Percentiles rank a stretch among this genome's conserved stretches.
phyloP scores from a whole-genome alignment of 1,284 basidiomycete genomes.

The Chalciporus sp. region DNA sequence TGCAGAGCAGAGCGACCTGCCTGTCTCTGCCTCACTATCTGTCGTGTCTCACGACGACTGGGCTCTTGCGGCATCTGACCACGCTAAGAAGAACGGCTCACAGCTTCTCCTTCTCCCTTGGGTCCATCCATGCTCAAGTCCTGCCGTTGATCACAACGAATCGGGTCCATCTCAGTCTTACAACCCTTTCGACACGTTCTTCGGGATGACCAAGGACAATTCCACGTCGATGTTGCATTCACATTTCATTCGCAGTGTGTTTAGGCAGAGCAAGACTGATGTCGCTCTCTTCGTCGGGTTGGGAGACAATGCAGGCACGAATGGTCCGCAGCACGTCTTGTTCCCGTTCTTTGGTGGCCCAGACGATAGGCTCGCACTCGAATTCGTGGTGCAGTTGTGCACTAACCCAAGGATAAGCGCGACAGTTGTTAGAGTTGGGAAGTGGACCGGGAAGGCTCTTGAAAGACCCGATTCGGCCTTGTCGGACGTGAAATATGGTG shows the following conservation, averaged over 20 bases:
- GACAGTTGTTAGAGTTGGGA: conserved; percentile 58
- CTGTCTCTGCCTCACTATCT: conserved; percentile 68
- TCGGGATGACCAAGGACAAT: conserved; percentile 42
- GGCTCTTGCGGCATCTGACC: conserved; percentile 64
- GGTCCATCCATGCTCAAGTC: conserved; percentile 43
- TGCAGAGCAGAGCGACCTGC: conserved; percentile 73
- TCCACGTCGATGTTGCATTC: conserved; percentile 61
- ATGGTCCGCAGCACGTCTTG: conserved; percentile 69
- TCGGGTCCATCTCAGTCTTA: conserved; percentile 30
- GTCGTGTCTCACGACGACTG: conserved; percentile 73
- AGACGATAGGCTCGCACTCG: conserved; percentile 88
- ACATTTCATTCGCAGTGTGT: conserved; percentile 83
- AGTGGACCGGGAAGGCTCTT: conserved; percentile 25
- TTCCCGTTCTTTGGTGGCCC: conserved; percentile 94
- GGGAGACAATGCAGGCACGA: conserved; percentile 40
- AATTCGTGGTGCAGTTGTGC: conserved; percentile 84
- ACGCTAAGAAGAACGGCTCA: conserved; percentile 60
- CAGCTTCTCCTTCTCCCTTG: conserved; percentile 89
- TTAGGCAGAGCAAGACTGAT: conserved; percentile 68
- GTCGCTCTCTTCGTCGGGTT: conserved; percentile 85
- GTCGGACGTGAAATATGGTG: conserved; percentile 19
- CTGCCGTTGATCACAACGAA: conserved; percentile 19
- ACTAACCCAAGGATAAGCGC: conserved; percentile 66
- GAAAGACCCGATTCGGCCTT: conserved; percentile 23
- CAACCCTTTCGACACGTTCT: conserved; percentile 69